These are phyloP conservation scores for Bauhinia variegata DNA, from an alignment of 306 rosid species.

Conservation along the genomic window DNA sequence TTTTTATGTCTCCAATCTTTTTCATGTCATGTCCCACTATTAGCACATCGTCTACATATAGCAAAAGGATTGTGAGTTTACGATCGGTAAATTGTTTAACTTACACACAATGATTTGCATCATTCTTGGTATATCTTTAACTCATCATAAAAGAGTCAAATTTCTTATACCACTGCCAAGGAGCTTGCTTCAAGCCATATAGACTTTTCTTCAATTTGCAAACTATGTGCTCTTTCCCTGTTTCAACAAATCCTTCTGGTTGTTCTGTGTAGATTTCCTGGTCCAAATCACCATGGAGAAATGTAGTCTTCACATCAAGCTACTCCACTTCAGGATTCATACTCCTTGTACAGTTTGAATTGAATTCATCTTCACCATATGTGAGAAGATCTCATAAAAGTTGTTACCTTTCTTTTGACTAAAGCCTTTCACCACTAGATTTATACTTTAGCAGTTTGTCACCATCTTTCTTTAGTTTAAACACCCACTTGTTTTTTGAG, in stretches of 20 bases:
- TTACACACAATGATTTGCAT: background rate
- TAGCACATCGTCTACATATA: constrained; percentile 3
- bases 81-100: background rate
- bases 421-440: too few species aligned
- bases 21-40: background rate
- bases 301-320: background rate
- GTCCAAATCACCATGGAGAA: background rate
- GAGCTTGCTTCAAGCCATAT: background rate
- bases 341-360: background rate
- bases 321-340: background rate
- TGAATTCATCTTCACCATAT: background rate
- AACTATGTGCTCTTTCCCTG: background rate
- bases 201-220: background rate
- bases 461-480: too few species aligned
- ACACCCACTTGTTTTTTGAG: too few species aligned
- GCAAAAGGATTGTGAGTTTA: background rate
- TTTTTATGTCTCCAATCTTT: background rate
- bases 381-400: too few species aligned
- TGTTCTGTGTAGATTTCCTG: background rate
- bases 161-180: background rate
- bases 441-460: too few species aligned
- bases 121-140: background rate
- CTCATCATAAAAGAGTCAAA: background rate
- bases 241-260: background rate
- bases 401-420: too few species aligned